phyloP scores from a whole-genome alignment of 2,329 filamentous ascomycete genomes.

The Xylariaceae sp. region DNA sequence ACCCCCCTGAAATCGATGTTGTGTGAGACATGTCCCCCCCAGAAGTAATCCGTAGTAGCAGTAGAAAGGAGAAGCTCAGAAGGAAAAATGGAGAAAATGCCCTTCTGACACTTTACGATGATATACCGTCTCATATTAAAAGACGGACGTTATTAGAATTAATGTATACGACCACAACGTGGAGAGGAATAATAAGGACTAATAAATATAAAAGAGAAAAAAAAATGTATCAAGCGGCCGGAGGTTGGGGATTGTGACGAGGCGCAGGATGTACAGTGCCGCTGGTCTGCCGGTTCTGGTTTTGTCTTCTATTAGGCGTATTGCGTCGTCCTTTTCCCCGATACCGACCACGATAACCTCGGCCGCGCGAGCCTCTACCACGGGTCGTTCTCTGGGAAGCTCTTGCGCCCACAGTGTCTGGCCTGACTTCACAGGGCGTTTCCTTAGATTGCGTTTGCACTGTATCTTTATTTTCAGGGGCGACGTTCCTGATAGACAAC shows the following conservation, averaged over 20 bases:
- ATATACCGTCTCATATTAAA: conserved; percentile 8
- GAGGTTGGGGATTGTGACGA: not conserved
- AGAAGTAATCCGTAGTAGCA: not conserved
- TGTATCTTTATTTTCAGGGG: not conserved
- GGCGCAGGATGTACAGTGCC: not conserved
- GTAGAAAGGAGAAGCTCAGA: not conserved
- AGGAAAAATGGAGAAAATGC: not conserved
- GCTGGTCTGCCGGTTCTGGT: conserved; percentile 10
- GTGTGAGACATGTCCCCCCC: conserved; percentile 2
- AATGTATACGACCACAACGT: conserved; percentile 4
- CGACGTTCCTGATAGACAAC: not conserved
- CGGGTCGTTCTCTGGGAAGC: conserved; percentile 15
- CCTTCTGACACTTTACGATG: not conserved
- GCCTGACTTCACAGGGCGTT: conserved; percentile 4
- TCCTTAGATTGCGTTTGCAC: not conserved
- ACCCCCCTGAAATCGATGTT: conserved; percentile 5
- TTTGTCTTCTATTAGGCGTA: conserved; percentile 17
- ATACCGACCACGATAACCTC: conserved; percentile 24
- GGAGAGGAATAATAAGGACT: not conserved
- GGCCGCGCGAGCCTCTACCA: conserved; percentile 24
- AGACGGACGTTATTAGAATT: not conserved
- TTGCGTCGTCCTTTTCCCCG: conserved; percentile 27
- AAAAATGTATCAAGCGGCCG: not conserved
- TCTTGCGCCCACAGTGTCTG: conserved; percentile 8
- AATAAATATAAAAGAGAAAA: not conserved